Conservation (phyloP, 208 protist genomes). For the Lotmaria passim region DNA sequence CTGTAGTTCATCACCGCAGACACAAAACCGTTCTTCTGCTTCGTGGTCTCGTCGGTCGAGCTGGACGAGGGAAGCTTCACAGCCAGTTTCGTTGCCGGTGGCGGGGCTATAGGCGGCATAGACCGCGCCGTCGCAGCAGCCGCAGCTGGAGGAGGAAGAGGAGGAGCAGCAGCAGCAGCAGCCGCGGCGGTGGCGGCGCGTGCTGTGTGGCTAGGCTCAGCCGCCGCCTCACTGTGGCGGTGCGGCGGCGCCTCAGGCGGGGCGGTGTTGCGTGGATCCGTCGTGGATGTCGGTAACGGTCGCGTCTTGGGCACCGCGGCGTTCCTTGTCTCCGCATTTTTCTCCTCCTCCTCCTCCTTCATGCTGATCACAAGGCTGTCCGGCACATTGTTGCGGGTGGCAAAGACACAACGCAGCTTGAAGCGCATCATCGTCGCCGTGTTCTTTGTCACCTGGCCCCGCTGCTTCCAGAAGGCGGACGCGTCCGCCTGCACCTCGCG, state of each 20-base stretch:
- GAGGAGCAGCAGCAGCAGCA: background rate
- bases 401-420: slow-evolving; percentile 61
- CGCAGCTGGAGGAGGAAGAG: background rate
- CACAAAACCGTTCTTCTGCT: slow-evolving; percentile 34
- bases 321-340: slow-evolving; percentile 6
- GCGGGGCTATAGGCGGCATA: background rate
- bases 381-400: slow-evolving; percentile 43
- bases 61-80: background rate
- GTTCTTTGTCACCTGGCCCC: slow-evolving; percentile 43
- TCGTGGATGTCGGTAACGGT: slow-evolving; percentile 34
- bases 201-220: background rate
- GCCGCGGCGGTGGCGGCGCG: background rate
- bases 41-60: background rate
- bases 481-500: slow-evolving; percentile 41
- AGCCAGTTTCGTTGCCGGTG: background rate
- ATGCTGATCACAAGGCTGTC: slow-evolving; percentile 55
- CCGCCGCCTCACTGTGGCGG: slow-evolving; percentile 21
- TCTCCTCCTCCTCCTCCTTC: slow-evolving; percentile 30
- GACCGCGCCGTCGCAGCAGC: background rate
- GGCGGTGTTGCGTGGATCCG: slow-evolving; percentile 29
- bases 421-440: slow-evolving; percentile 30
- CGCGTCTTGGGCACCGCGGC: slow-evolving; percentile 30
- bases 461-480: slow-evolving; percentile 64
- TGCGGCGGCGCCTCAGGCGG: slow-evolving; percentile 36
- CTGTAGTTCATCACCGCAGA: slow-evolving; percentile 48